These are phyloP conservation scores for Spongiforma sp. DNA, from an alignment of 1,284 basidiomycete genomes.

Conservation along the genomic window DNA sequence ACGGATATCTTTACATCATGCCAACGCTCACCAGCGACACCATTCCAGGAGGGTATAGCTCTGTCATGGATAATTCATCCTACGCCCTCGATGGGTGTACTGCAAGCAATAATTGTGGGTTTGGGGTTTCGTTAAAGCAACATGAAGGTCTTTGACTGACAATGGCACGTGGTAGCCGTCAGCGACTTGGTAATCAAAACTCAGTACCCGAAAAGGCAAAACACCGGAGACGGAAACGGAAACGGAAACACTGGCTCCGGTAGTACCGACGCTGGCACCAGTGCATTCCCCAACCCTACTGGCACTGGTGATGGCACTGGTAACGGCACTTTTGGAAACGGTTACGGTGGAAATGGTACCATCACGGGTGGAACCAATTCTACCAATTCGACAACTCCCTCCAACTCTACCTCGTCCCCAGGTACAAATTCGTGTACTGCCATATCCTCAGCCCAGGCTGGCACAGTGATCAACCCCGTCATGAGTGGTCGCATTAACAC, in stretches of 20 bases:
- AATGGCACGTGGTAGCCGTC: slow-evolving; percentile 5
- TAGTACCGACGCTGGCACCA: too few relatives aligned
- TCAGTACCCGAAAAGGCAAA: slow-evolving; percentile 33
- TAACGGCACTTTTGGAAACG: too few relatives aligned
- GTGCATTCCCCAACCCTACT: too few relatives aligned
- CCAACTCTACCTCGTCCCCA: slow-evolving; percentile 29
- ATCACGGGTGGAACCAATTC: slow-evolving; percentile 23
- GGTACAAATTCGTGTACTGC: slow-evolving; percentile 45
- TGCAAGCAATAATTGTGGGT: slow-evolving; percentile 23
- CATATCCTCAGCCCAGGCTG: slow-evolving; percentile 64
- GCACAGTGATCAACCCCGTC: slow-evolving; percentile 79
- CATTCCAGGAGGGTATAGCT: slow-evolving; percentile 52
- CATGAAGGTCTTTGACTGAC: slow-evolving; percentile 3
- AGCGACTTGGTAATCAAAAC: slow-evolving; percentile 20
- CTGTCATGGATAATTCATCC: slow-evolving; percentile 66
- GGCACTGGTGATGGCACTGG: too few relatives aligned
- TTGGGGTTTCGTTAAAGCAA: slow-evolving; percentile 23
- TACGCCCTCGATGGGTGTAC: slow-evolving; percentile 77
- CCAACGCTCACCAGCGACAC: slow-evolving; percentile 79
- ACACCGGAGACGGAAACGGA: slow-evolving; percentile 19
- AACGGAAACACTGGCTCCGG: too few relatives aligned
- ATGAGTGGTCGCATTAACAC: slow-evolving; percentile 79
- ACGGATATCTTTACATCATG: slow-evolving; percentile 78
- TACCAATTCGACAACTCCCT: slow-evolving; percentile 26
- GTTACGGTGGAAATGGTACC: too few relatives aligned